These are phyloP conservation scores for Cystoisospora suis DNA, from an alignment of 169 alveolate species.

Conservation along the genomic window DNA sequence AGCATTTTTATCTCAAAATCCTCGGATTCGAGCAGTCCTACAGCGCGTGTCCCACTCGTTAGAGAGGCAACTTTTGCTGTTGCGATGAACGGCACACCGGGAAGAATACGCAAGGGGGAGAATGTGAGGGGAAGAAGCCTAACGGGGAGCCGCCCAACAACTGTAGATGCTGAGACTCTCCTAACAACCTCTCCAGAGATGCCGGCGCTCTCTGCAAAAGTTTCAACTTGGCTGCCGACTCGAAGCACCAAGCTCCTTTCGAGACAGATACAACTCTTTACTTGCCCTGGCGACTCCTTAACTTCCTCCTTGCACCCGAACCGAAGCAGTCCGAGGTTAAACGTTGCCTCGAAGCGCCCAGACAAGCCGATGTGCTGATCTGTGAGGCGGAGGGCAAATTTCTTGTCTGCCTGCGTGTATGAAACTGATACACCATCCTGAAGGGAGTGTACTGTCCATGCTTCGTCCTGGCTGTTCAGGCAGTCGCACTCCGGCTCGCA, in stretches of 20 bases:
- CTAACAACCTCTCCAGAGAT: background rate
- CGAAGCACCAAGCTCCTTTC: background rate
- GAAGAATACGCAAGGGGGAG: background rate
- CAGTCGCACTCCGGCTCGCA: too few species aligned
- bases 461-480: too few species aligned
- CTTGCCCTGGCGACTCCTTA: too few species aligned
- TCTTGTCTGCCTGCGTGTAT: background rate
- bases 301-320: background rate
- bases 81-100: constrained; percentile 10
- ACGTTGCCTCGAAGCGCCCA: background rate
- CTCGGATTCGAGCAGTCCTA: background rate
- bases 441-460: too few species aligned
- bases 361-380: background rate
- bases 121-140: background rate
- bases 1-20: background rate
- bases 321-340: background rate
- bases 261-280: background rate
- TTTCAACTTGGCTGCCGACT: background rate
- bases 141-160: background rate
- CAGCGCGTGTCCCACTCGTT: too few species aligned
- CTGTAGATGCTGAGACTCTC: background rate
- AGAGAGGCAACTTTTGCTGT: background rate
- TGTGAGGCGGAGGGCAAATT: background rate
- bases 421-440: background rate
- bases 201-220: background rate